Evolutionary conservation across 2,329 filamentous ascomycete species (phyloP).

Genomic region (Coniochaeta hoffmannii): DNA sequence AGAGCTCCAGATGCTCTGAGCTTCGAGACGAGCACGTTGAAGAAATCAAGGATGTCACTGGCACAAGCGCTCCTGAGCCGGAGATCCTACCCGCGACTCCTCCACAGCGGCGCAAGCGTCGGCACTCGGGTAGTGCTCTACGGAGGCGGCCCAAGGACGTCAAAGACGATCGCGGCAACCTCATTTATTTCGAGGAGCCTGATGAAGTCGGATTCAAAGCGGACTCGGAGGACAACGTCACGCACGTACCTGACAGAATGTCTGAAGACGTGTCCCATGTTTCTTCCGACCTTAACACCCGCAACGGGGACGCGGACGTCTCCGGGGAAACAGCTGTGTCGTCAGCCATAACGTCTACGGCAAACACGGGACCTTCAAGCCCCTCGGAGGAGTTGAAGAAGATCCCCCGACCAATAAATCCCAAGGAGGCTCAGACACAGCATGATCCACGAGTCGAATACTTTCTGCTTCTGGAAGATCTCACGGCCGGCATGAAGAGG

Average conservation of each 20-base stretch:
- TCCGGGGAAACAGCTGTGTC: slow-evolving; percentile 8
- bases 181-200: slow-evolving; percentile 88
- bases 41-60: slow-evolving; percentile 47
- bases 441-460: slow-evolving; percentile 70
- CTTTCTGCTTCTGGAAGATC: slow-evolving; percentile 86
- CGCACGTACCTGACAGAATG: background rate
- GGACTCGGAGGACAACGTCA: slow-evolving; percentile 30
- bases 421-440: slow-evolving; percentile 66
- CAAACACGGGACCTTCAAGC: slow-evolving; percentile 28
- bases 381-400: slow-evolving; percentile 30
- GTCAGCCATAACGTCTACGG: slow-evolving; percentile 26
- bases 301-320: background rate
- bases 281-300: background rate
- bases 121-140: slow-evolving; percentile 83
- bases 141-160: slow-evolving; percentile 68
- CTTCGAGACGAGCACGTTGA: slow-evolving; percentile 24
- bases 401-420: slow-evolving; percentile 60
- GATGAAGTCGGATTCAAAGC: slow-evolving; percentile 76
- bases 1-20: slow-evolving; percentile 8
- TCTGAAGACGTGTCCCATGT: background rate
- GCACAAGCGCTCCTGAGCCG: slow-evolving; percentile 58
- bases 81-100: slow-evolving; percentile 40
- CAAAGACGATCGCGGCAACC: slow-evolving; percentile 59
- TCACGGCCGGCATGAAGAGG: slow-evolving; percentile 92
- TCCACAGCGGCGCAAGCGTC: slow-evolving; percentile 50